Evolutionary conservation across 2,329 filamentous ascomycete species (phyloP).

Genomic region (Colletotrichum chrysophilum): DNA sequence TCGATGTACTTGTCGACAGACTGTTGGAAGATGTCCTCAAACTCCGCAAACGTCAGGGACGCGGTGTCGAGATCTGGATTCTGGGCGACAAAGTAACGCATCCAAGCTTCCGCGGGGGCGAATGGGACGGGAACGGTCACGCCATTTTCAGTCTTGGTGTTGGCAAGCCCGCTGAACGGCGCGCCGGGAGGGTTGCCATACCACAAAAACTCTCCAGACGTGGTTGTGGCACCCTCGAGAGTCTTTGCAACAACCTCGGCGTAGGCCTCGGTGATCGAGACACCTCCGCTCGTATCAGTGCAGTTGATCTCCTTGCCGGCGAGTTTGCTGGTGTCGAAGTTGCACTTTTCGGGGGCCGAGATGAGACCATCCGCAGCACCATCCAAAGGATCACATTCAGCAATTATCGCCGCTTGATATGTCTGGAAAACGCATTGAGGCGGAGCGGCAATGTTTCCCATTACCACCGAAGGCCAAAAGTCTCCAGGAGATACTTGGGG

Average conservation of each 20-base stretch:
- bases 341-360: not conserved
- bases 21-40: not conserved
- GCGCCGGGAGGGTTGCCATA: not conserved
- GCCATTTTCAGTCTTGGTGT: not conserved
- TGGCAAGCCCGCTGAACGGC: not conserved
- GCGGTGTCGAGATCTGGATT: not conserved
- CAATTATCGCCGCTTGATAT: not conserved
- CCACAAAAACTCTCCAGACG: not conserved
- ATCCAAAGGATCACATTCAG: not conserved
- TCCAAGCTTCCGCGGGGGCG: not conserved
- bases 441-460: conserved; percentile 1
- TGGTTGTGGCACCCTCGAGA: not conserved
- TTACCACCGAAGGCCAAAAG: conserved; percentile 8
- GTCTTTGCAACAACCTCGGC: not conserved
- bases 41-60: not conserved
- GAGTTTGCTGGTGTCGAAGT: not conserved
- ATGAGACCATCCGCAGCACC: conserved; percentile 1
- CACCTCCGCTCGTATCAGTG: not conserved
- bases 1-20: not conserved
- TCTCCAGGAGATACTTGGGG: not conserved
- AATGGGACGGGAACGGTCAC: not conserved
- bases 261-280: not conserved
- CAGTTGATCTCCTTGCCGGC: not conserved
- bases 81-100: conserved; percentile 1
- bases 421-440: not conserved